These are phyloP conservation scores for Pterocarpus santalinus DNA, from an alignment of 306 rosid genomes.

Conservation along the genomic window DNA sequence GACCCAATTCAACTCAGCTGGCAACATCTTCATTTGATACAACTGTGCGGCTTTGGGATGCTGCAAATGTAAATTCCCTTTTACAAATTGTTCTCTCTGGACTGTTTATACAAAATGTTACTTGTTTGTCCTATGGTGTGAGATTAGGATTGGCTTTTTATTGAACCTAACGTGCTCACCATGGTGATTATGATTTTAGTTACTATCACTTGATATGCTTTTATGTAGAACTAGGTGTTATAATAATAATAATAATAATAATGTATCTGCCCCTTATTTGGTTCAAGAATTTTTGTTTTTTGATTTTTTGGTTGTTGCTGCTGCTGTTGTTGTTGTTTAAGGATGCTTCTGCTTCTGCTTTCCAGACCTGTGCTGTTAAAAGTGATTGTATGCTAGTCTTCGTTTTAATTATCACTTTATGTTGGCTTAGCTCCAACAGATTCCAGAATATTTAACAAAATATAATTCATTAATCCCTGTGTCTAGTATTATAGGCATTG, in stretches of 20 bases:
- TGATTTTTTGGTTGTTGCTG: too few species aligned
- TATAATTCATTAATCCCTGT: constrained; percentile 3
- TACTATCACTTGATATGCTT: too few species aligned
- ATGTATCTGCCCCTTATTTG: neutral
- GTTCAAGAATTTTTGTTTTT: neutral
- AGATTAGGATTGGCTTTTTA: too few species aligned
- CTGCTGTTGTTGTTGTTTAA: neutral
- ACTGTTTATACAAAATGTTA: neutral
- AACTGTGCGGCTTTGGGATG: constrained; percentile 94
- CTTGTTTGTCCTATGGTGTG: too few species aligned
- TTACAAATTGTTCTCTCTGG: constrained; percentile 22
- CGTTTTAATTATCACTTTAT: constrained; percentile 38
- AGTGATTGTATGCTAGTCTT: constrained; percentile 22
- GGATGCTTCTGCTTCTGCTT: neutral
- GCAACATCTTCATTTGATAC: constrained; percentile 95
- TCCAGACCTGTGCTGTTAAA: neutral
- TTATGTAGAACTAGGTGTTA: too few species aligned
- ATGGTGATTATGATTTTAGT: too few species aligned
- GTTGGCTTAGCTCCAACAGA: constrained; percentile 9
- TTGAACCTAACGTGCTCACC: too few species aligned
- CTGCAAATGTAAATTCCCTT: constrained; percentile 72
- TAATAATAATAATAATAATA: neutral
- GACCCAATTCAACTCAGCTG: constrained; percentile 92
- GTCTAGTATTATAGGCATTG: neutral
- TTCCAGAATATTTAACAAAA: constrained; percentile 22